A percentile compares a stretch with the other conserved stretches of the same genome.
phyloP scores from a whole-genome alignment of 192 early-diverging fungal genomes.

The Coemansia sp. region DNA sequence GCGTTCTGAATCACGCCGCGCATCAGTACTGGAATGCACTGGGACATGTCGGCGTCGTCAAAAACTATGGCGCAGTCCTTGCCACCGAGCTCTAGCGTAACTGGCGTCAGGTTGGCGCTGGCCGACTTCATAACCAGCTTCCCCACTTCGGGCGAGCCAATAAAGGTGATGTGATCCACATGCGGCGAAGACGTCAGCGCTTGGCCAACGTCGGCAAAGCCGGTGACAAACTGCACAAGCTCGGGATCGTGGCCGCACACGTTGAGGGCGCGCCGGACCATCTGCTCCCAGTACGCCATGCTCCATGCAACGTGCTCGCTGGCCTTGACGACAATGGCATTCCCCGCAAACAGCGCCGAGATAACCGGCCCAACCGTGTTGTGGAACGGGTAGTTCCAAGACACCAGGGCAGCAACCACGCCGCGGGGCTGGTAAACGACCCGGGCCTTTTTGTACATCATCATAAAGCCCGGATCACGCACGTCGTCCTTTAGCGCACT shows the following conservation, averaged over 20 bases:
- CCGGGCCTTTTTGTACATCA: slow-evolving; percentile 71
- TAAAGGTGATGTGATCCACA: slow-evolving; percentile 79
- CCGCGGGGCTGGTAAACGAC: slow-evolving; percentile 79
- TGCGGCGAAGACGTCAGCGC: slow-evolving; percentile 59
- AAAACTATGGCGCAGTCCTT: slow-evolving; percentile 84
- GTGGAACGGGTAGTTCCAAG: slow-evolving; percentile 88
- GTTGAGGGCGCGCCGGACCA: slow-evolving; percentile 62
- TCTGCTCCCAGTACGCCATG: slow-evolving; percentile 59
- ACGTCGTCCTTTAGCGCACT: slow-evolving; percentile 60
- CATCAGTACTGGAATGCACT: slow-evolving; percentile 69
- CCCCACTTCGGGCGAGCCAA: slow-evolving; percentile 80
- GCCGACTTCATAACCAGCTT: slow-evolving; percentile 70
- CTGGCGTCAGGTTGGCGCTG: slow-evolving; percentile 69
- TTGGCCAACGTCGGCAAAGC: slow-evolving; percentile 76
- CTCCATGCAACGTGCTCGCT: slow-evolving; percentile 85
- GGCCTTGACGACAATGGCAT: slow-evolving; percentile 79
- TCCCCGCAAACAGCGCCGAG: slow-evolving; percentile 78
- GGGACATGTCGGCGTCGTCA: slow-evolving; percentile 63
- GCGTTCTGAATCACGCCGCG: slow-evolving; percentile 83
- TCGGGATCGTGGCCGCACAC: slow-evolving; percentile 73
- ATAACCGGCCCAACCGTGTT: slow-evolving; percentile 76
- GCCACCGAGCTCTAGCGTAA: slow-evolving; percentile 85
- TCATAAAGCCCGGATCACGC: slow-evolving; percentile 63
- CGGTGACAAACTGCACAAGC: slow-evolving; percentile 73
- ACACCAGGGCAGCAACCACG: slow-evolving; percentile 74